phyloP scores from a whole-genome alignment of 768 basidiomycete species.

The Mycena galopus region DNA sequence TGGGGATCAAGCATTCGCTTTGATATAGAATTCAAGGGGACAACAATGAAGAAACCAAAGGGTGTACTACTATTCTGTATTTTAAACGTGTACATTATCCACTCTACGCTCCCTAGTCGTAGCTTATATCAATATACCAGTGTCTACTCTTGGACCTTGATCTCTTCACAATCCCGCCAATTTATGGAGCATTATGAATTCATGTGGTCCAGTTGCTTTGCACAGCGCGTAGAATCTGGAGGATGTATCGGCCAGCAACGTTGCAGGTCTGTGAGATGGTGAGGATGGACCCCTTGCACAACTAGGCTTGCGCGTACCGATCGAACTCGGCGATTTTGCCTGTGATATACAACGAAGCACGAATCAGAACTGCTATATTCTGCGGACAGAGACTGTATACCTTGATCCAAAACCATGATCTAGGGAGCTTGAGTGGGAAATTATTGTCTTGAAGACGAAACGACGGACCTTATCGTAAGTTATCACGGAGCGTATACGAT shows the following conservation, averaged over 20 bases:
- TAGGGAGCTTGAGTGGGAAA: constrained; percentile 39
- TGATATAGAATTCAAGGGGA: too few relatives aligned
- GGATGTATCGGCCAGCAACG: constrained; percentile 63
- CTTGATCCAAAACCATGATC: constrained; percentile 82
- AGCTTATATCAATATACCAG: too few relatives aligned
- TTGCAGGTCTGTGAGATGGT: constrained; percentile 55
- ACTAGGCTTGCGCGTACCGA: constrained; percentile 47
- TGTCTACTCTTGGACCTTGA: background rate
- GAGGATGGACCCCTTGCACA: background rate
- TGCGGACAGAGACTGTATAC: background rate
- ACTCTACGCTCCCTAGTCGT: too few relatives aligned
- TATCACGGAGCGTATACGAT: constrained; percentile 81
- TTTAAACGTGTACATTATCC: too few relatives aligned
- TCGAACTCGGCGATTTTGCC: constrained; percentile 86
- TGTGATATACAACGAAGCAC: background rate
- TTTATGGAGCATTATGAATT: constrained; percentile 75
- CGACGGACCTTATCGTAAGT: constrained; percentile 81
- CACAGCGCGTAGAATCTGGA: constrained; percentile 78
- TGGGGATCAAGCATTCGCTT: constrained; percentile 14
- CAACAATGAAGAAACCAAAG: too few relatives aligned
- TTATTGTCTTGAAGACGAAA: background rate
- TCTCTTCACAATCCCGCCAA: background rate
- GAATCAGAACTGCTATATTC: background rate
- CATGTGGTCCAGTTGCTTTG: constrained; percentile 79
- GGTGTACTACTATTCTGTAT: too few relatives aligned